Base-by-base conservation (phyloP, 2,329 filamentous ascomycete genomes). In the Cylindrodendrum hubeiense region DNA sequence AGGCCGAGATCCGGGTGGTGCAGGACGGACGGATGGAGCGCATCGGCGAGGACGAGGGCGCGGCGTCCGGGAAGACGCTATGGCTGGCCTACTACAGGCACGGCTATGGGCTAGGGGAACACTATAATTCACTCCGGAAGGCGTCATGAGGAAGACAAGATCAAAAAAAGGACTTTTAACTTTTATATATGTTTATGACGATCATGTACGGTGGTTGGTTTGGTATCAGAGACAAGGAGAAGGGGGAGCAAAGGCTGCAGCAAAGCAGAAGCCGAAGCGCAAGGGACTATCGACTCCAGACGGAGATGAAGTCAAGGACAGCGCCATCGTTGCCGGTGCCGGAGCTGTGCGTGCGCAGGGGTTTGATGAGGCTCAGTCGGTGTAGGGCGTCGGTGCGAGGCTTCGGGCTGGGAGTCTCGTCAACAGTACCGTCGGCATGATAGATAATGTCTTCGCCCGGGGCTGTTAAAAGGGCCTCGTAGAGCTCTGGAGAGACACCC, bases 81-180 rank as follows among this genome's bases (percentile, higher is more conserved):
- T 98, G 96, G 95, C 79, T 99, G 79, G 95, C 94, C 37, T 99
- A 98, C 80, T 98, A 98, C 80, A 87, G 93, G 74, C 94, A 98
- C 82, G 93, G 93, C 52, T 98, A 97, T 79, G 95, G 95, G 1
- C 83, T 99, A 53, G 96, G 96, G 13, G 96, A 98, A 83, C 96
- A 99, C 81, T 99, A 99, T 81, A 99, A 99, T 78, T 97, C 95
- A 57, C 80, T 99, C 77, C 80, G 88, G 71, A 87, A 84, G 75
- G 75, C 74, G 70, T 69, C 72, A 70, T 74, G 66, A 65, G 28
- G 52, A 46, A 65, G 7, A 63, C 53, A 30, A 65, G 58, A 60
- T n/a, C 58, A 50, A 54, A 68, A 56, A 50, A 57, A 24, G 30
- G 54, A 33, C 26, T 50, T 51, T 65, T 70, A 62, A 67, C 70